Conservation (phyloP, 768 basidiomycete species). For the Auriculariales sp. region DNA sequence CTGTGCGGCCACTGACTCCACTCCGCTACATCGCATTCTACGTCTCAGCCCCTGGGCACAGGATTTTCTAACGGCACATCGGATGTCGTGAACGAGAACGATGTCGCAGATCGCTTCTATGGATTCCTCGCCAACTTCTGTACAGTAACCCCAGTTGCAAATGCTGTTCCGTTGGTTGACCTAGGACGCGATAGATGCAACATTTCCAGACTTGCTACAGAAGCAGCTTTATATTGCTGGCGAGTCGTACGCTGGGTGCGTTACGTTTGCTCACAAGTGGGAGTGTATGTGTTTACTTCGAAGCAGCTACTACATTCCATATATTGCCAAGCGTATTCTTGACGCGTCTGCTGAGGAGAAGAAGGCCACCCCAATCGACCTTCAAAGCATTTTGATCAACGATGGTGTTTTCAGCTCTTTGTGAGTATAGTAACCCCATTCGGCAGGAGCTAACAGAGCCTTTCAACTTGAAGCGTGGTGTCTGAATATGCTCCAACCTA, state of each 20-base stretch:
- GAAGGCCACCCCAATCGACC: background rate
- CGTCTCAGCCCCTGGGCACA: slow-evolving; percentile 2
- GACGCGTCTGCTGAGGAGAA: slow-evolving; percentile 4
- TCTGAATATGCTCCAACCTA: background rate
- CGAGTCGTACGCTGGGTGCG: slow-evolving; percentile 3
- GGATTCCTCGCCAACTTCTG: slow-evolving; percentile 7
- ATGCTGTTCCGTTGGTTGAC: background rate
- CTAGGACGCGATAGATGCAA: background rate
- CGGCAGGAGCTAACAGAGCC: no score
- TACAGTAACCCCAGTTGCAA: background rate
- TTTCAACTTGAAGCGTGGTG: background rate
- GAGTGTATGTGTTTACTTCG: background rate
- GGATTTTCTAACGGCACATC: slow-evolving; percentile 1
- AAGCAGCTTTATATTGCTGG: slow-evolving; percentile 6
- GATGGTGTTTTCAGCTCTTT: slow-evolving; percentile 7
- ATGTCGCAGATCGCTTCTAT: slow-evolving; percentile 9
- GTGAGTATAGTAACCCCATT: background rate
- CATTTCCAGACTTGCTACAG: slow-evolving; percentile 6
- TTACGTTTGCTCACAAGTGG: background rate
- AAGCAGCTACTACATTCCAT: slow-evolving; percentile 6
- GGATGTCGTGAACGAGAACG: slow-evolving; percentile 3
- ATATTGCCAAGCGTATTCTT: slow-evolving; percentile 8
- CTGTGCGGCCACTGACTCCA: background rate
- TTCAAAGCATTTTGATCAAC: slow-evolving; percentile 8
- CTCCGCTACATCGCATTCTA: background rate